Evolutionary conservation across 345 rosid species (phyloP).

Genomic region (Dipteronia sinensis): DNA sequence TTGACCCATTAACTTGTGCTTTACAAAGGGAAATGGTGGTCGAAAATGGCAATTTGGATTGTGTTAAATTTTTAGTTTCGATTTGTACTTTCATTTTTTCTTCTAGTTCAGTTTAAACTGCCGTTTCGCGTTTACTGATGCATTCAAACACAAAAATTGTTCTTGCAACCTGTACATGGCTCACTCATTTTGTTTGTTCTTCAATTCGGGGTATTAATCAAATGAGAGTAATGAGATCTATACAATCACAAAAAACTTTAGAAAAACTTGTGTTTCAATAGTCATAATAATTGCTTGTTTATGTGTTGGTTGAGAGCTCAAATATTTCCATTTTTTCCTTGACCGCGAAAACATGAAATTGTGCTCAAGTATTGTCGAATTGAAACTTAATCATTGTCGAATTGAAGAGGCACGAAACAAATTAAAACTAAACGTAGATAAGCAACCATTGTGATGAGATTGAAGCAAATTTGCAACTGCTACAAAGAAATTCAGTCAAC

Average conservation of each 20-base stretch:
- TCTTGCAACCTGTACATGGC: not conserved
- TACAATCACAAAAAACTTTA: not conserved
- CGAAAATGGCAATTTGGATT: slow-evolving; percentile 10
- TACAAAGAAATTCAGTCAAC: not conserved
- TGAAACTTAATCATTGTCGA: not conserved
- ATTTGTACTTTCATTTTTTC: not conserved
- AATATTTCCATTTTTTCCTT: not conserved
- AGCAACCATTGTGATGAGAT: not conserved
- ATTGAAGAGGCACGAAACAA: not conserved
- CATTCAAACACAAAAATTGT: not conserved
- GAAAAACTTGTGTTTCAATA: not conserved
- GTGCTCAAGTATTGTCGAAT: not conserved
- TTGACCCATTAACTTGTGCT: slow-evolving; percentile 23
- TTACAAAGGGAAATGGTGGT: slow-evolving; percentile 6
- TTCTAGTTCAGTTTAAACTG: slow-evolving; percentile 10
- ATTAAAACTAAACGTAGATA: not conserved
- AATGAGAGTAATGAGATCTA: not conserved
- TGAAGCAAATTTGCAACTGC: not conserved
- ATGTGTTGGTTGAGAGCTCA: not conserved
- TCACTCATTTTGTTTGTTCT: not conserved
- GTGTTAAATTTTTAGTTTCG: slow-evolving; percentile 8
- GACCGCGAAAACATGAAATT: not conserved
- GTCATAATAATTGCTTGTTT: not conserved
- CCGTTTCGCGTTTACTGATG: not conserved
- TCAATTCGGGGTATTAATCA: not conserved